Evolutionary conservation across 768 basidiomycete species (phyloP).

Genomic region (Galerina marginata): DNA sequence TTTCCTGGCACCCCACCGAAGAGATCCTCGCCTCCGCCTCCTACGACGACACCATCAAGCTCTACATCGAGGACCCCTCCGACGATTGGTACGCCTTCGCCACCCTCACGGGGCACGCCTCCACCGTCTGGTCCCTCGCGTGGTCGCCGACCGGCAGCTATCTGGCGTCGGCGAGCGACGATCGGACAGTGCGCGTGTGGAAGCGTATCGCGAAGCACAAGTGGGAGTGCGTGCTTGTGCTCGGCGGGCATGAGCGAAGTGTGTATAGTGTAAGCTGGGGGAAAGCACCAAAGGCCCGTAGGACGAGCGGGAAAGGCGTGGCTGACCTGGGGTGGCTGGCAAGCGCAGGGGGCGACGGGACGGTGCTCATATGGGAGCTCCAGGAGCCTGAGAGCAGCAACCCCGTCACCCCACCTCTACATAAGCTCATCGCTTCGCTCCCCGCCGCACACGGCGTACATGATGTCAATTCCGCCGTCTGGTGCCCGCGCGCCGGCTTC

Average conservation of each 20-base stretch:
- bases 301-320: conserved; percentile 22
- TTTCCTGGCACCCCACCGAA: conserved; percentile 94
- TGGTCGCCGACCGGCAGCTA: conserved; percentile 81
- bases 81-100: conserved; percentile 93
- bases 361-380: conserved; percentile 82
- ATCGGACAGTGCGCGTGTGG: conserved; percentile 87
- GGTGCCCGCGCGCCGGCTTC: conserved; percentile 75
- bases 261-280: conserved; percentile 86
- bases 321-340: conserved; percentile 81
- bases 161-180: conserved; percentile 88
- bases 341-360: conserved; percentile 86
- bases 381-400: conserved; percentile 10
- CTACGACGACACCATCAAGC: conserved; percentile 95
- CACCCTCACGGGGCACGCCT: conserved; percentile 80
- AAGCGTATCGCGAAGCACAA: conserved; percentile 62
- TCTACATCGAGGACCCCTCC: conserved; percentile 90
- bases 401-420: conserved; percentile 16
- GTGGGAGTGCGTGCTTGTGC: conserved; percentile 65
- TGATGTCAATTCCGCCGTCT: conserved; percentile 86
- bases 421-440: conserved; percentile 61
- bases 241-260: conserved; percentile 72
- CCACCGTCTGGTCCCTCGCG: conserved; percentile 91
- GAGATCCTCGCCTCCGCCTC: conserved; percentile 98
- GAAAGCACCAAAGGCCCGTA: conserved; percentile 19
- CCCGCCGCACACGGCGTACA: conserved; percentile 77